Evolutionary conservation across 2,329 filamentous ascomycete genomes (phyloP).

Genomic region (Hypoxylon sp.): DNA sequence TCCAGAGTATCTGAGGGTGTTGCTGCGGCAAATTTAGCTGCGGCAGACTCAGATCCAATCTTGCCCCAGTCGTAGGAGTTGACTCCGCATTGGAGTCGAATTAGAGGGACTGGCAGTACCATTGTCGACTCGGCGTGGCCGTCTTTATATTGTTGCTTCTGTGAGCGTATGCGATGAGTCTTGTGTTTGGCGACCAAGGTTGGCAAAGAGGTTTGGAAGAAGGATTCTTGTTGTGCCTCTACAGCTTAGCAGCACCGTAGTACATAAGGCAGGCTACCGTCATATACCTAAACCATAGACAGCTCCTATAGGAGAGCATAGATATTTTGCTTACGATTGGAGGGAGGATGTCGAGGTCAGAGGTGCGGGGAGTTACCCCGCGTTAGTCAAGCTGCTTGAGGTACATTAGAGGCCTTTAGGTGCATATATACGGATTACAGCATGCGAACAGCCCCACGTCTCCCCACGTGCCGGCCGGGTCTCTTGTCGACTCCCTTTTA

Average conservation of each 20-base stretch:
- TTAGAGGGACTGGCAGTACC: slow-evolving; percentile 76
- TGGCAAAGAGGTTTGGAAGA: not conserved
- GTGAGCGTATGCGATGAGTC: not conserved
- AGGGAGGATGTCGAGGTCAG: slow-evolving; percentile 3
- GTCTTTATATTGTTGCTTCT: not conserved
- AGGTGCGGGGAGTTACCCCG: slow-evolving; percentile 27
- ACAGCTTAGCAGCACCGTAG: no score
- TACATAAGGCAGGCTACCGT: no score
- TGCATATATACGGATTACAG: not conserved
- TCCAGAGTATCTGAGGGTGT: slow-evolving; percentile 78
- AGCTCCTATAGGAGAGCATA: no score
- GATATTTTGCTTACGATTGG: no score
- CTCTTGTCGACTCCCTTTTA: not conserved
- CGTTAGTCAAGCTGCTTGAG: no score
- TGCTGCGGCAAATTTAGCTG: slow-evolving; percentile 87
- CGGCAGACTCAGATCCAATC: slow-evolving; percentile 84
- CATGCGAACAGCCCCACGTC: slow-evolving; percentile 15
- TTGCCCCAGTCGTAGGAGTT: slow-evolving; percentile 99
- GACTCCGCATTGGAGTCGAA: slow-evolving; percentile 88
- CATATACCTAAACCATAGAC: not conserved
- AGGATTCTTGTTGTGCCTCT: not conserved
- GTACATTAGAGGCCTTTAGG: no score
- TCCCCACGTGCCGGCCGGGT: slow-evolving; percentile 7
- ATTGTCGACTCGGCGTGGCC: slow-evolving; percentile 25
- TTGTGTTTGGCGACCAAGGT: not conserved